Evolutionary conservation across 768 basidiomycete genomes (phyloP), one percentile per base, ranked within the genome.

Genomic region (Suillus clintonianus): DNA sequence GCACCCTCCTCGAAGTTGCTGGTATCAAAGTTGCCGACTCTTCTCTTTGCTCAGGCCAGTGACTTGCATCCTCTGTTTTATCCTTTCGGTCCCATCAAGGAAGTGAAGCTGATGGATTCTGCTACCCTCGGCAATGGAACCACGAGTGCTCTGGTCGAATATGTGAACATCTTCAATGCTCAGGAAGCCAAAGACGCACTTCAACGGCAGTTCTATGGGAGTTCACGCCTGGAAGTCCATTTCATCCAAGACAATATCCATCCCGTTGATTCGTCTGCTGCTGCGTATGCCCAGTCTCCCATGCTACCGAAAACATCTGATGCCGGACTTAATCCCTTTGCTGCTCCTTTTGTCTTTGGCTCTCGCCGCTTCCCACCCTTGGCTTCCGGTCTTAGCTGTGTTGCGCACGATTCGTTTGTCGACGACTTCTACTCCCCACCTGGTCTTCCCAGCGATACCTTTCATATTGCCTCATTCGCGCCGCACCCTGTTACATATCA

Each of bases 61-160:
- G 91, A 92, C 70, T 74, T 92, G 66, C 82, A 89, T 58, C 90
- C 90, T n/a, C 79, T 92, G 43, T 83, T 92, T 63, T 85, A 80
- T 73, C 91, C 91, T 27, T 92, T 88, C 69, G 91, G 91, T 15
- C 77, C 80, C 36, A 85, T 91, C 71, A 86, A 86, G 69, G 84
- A 84, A 60, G 81, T 92, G 60, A 83, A 85, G 66, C 81, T 81
- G 45, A 63, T 88, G 14, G 75, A 81, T 37, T 55, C 72, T 42
- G 34, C 64, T 15, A 67, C 63, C 32, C 71, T 80, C n/a, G 72
- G 71, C 43, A 76, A 78, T 39, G 80, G 79, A 56, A 82, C 80
- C 43, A 79, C 84, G 41, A 83, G 86, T 32, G 89, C 83, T 60
- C 68, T 86, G 30, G 89, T 90, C n/a, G 86, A 90, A 71, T 91